Conservation (phyloP, 2,329 filamentous ascomycete species). For the Arthroderma sp. region DNA sequence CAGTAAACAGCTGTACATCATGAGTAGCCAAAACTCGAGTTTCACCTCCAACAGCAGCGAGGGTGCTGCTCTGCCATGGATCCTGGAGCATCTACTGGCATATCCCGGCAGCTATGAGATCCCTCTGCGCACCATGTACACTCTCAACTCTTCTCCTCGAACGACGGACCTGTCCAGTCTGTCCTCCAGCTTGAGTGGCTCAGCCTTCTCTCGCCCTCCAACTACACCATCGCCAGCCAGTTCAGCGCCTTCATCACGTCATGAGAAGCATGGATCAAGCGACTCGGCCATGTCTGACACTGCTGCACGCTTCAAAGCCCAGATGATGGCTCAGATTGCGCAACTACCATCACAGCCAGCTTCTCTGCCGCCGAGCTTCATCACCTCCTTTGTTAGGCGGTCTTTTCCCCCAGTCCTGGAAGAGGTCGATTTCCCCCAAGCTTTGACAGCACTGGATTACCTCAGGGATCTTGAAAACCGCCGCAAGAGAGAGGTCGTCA, state of each 20-base stretch:
- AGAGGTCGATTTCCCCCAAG: slow-evolving; percentile 53
- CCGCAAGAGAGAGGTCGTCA: slow-evolving; percentile 46
- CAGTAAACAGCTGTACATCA: not conserved
- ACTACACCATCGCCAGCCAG: slow-evolving; percentile 20
- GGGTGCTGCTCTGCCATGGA: slow-evolving; percentile 39
- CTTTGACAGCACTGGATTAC: slow-evolving; percentile 54
- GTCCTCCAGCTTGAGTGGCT: slow-evolving; percentile 18
- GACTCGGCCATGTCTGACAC: slow-evolving; percentile 21
- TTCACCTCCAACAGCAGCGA: slow-evolving; percentile 15
- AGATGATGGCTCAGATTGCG: slow-evolving; percentile 42
- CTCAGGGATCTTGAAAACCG: slow-evolving; percentile 51
- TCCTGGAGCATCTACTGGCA: slow-evolving; percentile 48
- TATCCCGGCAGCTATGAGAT: slow-evolving; percentile 54
- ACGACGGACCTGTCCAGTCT: slow-evolving; percentile 23
- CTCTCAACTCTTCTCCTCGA: slow-evolving; percentile 48
- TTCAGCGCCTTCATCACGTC: slow-evolving; percentile 11
- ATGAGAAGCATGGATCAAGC: slow-evolving; percentile 18
- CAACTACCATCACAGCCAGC: slow-evolving; percentile 48
- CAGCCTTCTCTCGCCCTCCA: slow-evolving; percentile 22
- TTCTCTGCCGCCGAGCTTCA: slow-evolving; percentile 50
- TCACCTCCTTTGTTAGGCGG: slow-evolving; percentile 49
- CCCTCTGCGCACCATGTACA: slow-evolving; percentile 56
- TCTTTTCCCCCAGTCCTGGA: slow-evolving; percentile 46
- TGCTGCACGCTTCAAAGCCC: slow-evolving; percentile 33
- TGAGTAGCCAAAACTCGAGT: slow-evolving; percentile 4